Evolutionary conservation across 2,329 filamentous ascomycete species (phyloP).

Genomic region (Phyllosticta citrichinensis): DNA sequence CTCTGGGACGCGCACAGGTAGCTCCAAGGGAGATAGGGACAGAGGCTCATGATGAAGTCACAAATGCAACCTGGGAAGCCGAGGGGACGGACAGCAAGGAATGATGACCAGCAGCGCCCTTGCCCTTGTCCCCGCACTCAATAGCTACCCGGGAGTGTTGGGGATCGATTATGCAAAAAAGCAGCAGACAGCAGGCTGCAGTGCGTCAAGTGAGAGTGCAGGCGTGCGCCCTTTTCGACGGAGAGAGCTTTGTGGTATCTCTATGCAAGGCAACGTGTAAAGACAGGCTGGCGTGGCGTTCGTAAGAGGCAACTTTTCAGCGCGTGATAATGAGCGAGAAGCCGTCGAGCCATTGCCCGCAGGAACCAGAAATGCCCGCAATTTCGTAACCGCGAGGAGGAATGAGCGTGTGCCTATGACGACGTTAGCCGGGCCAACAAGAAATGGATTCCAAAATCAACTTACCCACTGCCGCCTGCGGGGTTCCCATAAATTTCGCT

Average conservation of each 20-base stretch:
- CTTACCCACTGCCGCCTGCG: conserved; percentile 72
- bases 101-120: background rate
- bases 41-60: background rate
- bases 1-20: no score
- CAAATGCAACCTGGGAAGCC: background rate
- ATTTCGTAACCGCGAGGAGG: conserved; percentile 83
- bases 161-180: background rate
- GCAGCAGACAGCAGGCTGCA: background rate
- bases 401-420: conserved; percentile 67
- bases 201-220: background rate
- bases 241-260: background rate
- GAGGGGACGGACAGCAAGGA: background rate
- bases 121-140: background rate
- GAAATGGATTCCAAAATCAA: conserved; percentile 16
- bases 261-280: background rate
- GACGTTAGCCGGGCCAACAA: conserved; percentile 15
- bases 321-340: conserved; percentile 72
- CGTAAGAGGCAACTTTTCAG: conserved; percentile 28
- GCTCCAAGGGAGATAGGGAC: background rate
- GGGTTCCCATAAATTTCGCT: conserved; percentile 79
- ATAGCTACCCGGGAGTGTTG: background rate
- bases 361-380: conserved; percentile 77
- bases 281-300: background rate
- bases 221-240: background rate
- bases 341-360: conserved; percentile 71